Conservation (phyloP, 768 basidiomycete genomes). For the Lactarius psammicola region DNA sequence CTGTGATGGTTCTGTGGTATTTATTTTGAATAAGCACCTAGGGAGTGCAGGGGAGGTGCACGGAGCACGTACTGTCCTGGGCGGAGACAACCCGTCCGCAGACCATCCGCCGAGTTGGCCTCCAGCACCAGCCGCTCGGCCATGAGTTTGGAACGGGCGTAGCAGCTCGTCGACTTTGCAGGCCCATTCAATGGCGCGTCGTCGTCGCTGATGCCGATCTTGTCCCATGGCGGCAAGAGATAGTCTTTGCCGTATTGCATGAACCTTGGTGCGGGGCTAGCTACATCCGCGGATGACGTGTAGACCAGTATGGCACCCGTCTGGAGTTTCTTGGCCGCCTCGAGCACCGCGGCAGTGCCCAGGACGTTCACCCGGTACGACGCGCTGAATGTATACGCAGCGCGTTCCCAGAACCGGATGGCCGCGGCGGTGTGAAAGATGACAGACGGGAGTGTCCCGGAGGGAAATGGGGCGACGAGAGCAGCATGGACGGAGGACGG, state of each 20-base stretch:
- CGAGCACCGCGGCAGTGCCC: conserved; percentile 46
- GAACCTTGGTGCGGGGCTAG: conserved; percentile 42
- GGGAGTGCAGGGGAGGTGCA: no score
- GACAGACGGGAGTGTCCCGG: conserved; percentile 28
- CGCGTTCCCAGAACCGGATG: conserved; percentile 33
- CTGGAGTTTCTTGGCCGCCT: conserved; percentile 38
- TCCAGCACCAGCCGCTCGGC: conserved; percentile 54
- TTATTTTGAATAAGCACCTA: no score
- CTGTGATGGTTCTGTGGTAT: conserved; percentile 35
- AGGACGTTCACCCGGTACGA: conserved; percentile 48
- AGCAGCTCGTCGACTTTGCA: conserved; percentile 43
- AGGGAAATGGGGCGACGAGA: conserved; percentile 32
- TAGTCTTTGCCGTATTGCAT: conserved; percentile 34
- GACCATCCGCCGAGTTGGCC: conserved; percentile 47
- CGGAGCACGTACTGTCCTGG: conserved; percentile 35
- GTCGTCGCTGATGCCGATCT: conserved; percentile 42
- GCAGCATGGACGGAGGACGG: conserved; percentile 33
- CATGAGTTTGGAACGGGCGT: conserved; percentile 53
- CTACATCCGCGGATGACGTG: conserved; percentile 49
- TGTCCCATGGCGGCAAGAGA: conserved; percentile 20
- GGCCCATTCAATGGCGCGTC: conserved; percentile 48
- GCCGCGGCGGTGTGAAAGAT: conserved; percentile 32
- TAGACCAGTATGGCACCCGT: conserved; percentile 45
- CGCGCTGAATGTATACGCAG: conserved; percentile 25
- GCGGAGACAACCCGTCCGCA: conserved; percentile 45